phyloP scores from a whole-genome alignment of 2,329 filamentous ascomycete species.

The Thielaviopsis populi region DNA sequence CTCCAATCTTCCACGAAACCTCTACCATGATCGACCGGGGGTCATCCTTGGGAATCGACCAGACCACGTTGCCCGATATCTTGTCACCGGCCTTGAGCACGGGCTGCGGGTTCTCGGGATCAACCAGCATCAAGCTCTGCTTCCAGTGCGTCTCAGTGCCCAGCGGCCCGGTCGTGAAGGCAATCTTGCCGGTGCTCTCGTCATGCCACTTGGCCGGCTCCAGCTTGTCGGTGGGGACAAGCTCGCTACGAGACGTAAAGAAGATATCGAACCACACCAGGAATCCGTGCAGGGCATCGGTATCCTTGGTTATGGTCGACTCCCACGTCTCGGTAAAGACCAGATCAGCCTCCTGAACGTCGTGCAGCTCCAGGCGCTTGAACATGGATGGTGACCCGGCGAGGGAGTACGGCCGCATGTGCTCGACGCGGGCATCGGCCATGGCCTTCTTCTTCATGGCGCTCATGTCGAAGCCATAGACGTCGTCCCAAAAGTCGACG shows the following conservation, averaged over 20 bases:
- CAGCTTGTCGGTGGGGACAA: conserved; percentile 35
- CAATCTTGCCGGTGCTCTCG: conserved; percentile 45
- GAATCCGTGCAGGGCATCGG: conserved; percentile 58
- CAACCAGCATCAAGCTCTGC: conserved; percentile 61
- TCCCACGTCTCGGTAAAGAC: conserved; percentile 57
- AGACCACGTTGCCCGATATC: conserved; percentile 53
- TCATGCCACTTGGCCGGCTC: conserved; percentile 47
- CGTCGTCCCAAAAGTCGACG: conserved; percentile 73
- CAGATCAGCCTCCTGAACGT: conserved; percentile 54
- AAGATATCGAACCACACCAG: conserved; percentile 91
- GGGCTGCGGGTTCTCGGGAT: conserved; percentile 36
- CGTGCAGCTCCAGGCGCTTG: conserved; percentile 62
- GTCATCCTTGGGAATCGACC: conserved; percentile 53
- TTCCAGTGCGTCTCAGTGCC: conserved; percentile 78
- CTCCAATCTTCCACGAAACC: conserved; percentile 43
- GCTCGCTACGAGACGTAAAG: conserved; percentile 49
- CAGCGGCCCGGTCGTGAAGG: conserved; percentile 75
- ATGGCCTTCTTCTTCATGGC: conserved; percentile 74
- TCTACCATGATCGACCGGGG: conserved; percentile 53
- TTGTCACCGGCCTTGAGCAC: conserved; percentile 38
- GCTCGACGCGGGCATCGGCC: conserved; percentile 65
- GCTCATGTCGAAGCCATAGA: conserved; percentile 91
- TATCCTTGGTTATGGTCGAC: conserved; percentile 23
- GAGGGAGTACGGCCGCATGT: conserved; percentile 46
- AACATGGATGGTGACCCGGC: conserved; percentile 50